These are phyloP conservation scores for Acacia confusa DNA, from an alignment of 306 rosid genomes.

Conservation along the genomic window DNA sequence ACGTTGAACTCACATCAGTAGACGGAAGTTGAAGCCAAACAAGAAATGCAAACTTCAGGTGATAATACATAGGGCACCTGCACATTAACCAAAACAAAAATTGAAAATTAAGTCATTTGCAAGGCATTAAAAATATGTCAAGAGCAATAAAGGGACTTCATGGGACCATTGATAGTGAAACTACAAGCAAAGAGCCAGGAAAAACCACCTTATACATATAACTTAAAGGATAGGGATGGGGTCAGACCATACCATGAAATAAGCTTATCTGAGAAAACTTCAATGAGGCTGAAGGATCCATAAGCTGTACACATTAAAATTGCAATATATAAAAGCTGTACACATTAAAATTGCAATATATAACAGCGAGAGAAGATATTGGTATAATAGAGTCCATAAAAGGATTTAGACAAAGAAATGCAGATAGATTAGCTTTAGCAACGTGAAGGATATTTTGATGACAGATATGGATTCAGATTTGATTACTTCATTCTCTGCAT, in stretches of 20 bases:
- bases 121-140: neutral
- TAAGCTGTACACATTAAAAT: conserved; percentile 58
- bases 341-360: conserved; percentile 10
- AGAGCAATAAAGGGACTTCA: neutral
- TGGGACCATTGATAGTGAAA: neutral
- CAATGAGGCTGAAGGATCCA: conserved; percentile 89
- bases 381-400: conserved; percentile 7
- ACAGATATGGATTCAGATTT: neutral
- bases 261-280: conserved; percentile 78
- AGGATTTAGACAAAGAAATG: conserved; percentile 13
- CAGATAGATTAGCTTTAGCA: conserved; percentile 11
- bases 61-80: conserved; percentile 95
- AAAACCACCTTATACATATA: conserved; percentile 17
- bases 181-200: neutral
- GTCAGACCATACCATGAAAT: conserved; percentile 71
- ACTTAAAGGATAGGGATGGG: conserved; percentile 18
- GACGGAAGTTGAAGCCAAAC: conserved; percentile 98
- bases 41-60: conserved; percentile 88
- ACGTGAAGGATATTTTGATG: conserved; percentile 3
- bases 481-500: conserved; percentile 13
- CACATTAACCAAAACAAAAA: neutral
- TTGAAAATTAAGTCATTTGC: neutral
- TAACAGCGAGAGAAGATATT: neutral
- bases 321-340: conserved; percentile 35
- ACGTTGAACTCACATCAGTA: conserved; percentile 56